Conservation (phyloP, 768 basidiomycete genomes). For the Boletus vinaceobasis region DNA sequence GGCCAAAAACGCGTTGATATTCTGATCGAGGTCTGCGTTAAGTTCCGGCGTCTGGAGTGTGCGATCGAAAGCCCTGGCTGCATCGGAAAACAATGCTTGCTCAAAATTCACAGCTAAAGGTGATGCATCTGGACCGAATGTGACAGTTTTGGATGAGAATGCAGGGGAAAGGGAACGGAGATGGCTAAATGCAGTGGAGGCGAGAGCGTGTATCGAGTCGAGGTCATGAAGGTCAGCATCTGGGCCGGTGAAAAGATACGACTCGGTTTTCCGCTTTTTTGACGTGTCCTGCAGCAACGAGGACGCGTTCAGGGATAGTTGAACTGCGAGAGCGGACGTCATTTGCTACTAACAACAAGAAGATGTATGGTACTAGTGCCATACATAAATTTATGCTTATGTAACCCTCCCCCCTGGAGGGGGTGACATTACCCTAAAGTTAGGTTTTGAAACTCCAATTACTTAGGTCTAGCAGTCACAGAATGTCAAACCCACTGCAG, state of each 20-base stretch:
- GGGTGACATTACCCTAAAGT: too few relatives aligned
- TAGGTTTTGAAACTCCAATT: too few relatives aligned
- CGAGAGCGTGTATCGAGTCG: conserved; percentile 80
- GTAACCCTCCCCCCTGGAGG: neutral
- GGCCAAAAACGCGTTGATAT: conserved; percentile 60
- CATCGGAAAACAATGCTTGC: conserved; percentile 73
- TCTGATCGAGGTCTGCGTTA: conserved; percentile 57
- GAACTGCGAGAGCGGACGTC: conserved; percentile 74
- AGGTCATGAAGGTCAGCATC: conserved; percentile 86
- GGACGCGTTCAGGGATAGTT: conserved; percentile 80
- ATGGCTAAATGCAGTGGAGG: conserved; percentile 71
- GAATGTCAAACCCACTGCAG: too few relatives aligned
- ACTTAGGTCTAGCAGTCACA: too few relatives aligned
- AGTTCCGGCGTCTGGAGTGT: conserved; percentile 67
- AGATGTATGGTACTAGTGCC: neutral
- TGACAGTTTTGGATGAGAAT: conserved; percentile 32
- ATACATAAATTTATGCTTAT: neutral
- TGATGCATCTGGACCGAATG: conserved; percentile 16
- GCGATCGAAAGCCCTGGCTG: conserved; percentile 70
- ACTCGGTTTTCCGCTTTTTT: conserved; percentile 59
- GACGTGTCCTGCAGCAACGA: conserved; percentile 60
- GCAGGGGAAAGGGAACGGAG: conserved; percentile 58
- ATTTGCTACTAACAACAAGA: conserved; percentile 14
- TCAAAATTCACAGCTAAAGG: conserved; percentile 47
- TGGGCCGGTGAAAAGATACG: conserved; percentile 83